Conservation (phyloP, 306 rosid species). For the Pueraria montana region DNA sequence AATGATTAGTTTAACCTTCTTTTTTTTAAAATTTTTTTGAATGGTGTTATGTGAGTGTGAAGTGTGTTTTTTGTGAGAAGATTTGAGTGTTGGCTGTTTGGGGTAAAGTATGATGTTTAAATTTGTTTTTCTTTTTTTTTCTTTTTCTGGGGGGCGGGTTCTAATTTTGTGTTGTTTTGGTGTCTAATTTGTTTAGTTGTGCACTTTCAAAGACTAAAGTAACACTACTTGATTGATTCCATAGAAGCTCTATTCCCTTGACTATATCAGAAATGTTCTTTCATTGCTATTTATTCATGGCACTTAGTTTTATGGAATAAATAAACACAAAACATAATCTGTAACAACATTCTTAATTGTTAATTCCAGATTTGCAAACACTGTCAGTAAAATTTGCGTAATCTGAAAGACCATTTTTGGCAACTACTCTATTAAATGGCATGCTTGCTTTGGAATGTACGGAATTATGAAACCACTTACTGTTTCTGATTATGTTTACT, state of each 20-base stretch:
- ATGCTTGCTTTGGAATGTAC: constrained; percentile 24
- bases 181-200: too few species aligned
- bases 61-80: too few species aligned
- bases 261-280: neutral
- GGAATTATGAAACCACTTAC: neutral
- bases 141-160: too few species aligned
- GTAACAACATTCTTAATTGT: constrained; percentile 1
- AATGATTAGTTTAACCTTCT: too few species aligned
- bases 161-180: too few species aligned
- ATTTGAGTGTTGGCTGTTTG: too few species aligned
- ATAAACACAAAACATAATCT: neutral
- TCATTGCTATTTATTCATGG: neutral
- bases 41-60: too few species aligned
- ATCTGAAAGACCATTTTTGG: constrained; percentile 3
- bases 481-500: neutral
- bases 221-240: constrained; percentile 32
- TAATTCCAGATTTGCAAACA: neutral
- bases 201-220: too few species aligned
- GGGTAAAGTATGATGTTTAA: too few species aligned
- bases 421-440: neutral
- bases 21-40: too few species aligned
- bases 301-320: constrained; percentile 19
- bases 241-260: neutral
- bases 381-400: neutral
- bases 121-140: too few species aligned